Evolutionary conservation across 169 alveolate species (phyloP).

Genomic region (Amoebophrya sp.): DNA sequence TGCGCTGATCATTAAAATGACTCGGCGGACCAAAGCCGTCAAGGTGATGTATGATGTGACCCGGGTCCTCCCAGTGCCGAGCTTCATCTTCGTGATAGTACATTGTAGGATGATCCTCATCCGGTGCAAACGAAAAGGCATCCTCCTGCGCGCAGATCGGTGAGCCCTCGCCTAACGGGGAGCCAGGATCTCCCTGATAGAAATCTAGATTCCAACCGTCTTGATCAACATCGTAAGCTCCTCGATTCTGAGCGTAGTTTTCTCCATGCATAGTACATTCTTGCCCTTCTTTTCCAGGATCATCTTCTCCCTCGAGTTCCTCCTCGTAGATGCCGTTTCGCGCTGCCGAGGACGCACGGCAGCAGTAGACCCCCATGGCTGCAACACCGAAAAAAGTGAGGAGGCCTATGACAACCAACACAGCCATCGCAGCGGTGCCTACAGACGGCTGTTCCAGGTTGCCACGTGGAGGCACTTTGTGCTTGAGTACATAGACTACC

Average conservation of each 20-base stretch:
- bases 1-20: no score
- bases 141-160: not conserved
- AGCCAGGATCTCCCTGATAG: not conserved
- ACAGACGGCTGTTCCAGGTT: conserved; percentile 16
- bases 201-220: not conserved
- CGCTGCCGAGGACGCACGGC: not conserved
- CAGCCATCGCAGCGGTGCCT: not conserved
- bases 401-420: not conserved
- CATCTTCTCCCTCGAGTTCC: not conserved
- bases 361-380: not conserved
- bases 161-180: not conserved
- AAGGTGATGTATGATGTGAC: no score
- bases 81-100: no score
- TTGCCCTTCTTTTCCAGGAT: no score
- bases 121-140: not conserved
- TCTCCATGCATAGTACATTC: no score
- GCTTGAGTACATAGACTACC: not conserved
- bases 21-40: no score
- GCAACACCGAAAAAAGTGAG: not conserved
- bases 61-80: no score
- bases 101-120: no score
- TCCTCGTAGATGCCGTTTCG: no score
- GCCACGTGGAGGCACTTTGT: not conserved
- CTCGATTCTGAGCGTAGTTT: no score
- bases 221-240: not conserved